Percentiles rank a stretch among this genome's conserved stretches.
Conservation (phyloP, 176 grass and related monocot species). For the Neostapfia colusana region DNA sequence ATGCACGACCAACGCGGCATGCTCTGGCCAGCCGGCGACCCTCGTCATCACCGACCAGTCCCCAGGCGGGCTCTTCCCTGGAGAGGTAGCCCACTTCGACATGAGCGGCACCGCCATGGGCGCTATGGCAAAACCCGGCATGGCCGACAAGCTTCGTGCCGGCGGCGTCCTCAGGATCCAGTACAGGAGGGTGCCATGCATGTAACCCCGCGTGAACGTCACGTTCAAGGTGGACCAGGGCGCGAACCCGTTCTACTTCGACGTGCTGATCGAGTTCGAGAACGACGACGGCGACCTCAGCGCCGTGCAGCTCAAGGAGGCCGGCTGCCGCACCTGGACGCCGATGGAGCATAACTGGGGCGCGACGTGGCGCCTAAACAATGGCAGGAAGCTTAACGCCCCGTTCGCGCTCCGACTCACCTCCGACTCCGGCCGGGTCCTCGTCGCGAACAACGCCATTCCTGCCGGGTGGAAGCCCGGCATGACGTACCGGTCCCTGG, state of each 20-base stretch:
- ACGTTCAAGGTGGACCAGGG: slow-evolving; percentile 69
- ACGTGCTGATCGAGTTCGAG: slow-evolving; percentile 74
- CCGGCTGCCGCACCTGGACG: slow-evolving; percentile 39
- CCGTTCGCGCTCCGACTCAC: slow-evolving; percentile 71
- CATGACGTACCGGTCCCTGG: slow-evolving; percentile 49
- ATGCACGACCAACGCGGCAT: slow-evolving; percentile 48
- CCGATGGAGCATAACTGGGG: slow-evolving; percentile 73
- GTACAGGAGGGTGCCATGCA: slow-evolving; percentile 68
- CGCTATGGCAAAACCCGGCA: slow-evolving; percentile 57
- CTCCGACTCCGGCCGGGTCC: slow-evolving; percentile 54
- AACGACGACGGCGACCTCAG: slow-evolving; percentile 71
- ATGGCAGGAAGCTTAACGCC: slow-evolving; percentile 42
- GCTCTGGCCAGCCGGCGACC: slow-evolving; percentile 65
- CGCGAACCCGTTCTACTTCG: slow-evolving; percentile 62
- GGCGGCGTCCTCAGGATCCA: slow-evolving; percentile 58
- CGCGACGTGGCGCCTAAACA: slow-evolving; percentile 55
- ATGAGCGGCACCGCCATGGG: slow-evolving; percentile 82
- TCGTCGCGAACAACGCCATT: slow-evolving; percentile 59
- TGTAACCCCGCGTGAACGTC: slow-evolving; percentile 49
- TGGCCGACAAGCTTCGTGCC: slow-evolving; percentile 60
- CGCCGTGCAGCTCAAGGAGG: slow-evolving; percentile 53
- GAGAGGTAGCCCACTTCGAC: slow-evolving; percentile 63
- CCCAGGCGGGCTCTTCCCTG: slow-evolving; percentile 44
- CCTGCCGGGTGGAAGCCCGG: slow-evolving; percentile 57
- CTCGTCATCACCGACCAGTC: slow-evolving; percentile 74